phyloP scores from a whole-genome alignment of 2,329 filamentous ascomycete genomes.

The Microcyclospora pomicola region DNA sequence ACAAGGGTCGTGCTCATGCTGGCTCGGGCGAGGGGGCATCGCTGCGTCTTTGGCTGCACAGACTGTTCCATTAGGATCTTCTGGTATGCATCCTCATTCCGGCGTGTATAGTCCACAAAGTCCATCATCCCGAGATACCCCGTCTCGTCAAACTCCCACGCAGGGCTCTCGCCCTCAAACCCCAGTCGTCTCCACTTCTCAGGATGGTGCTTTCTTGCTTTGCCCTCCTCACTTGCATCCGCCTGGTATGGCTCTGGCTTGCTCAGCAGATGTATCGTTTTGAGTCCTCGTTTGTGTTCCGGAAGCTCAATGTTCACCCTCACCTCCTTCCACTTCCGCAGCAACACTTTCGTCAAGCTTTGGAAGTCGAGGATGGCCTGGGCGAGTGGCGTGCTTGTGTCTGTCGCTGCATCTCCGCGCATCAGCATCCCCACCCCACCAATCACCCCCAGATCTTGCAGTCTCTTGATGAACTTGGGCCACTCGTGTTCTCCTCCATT shows the following conservation, averaged over 20 bases:
- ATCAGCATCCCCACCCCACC: conserved; percentile 81
- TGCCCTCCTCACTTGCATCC: conserved; percentile 22
- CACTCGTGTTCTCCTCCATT: conserved; percentile 69
- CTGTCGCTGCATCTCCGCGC: conserved; percentile 84
- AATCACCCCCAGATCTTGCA: conserved; percentile 88
- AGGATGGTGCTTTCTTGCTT: conserved; percentile 54
- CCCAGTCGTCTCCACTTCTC: conserved; percentile 89
- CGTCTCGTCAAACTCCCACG: conserved; percentile 67
- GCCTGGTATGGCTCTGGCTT: conserved; percentile 42
- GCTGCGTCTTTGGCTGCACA: conserved; percentile 51
- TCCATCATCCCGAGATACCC: conserved; percentile 98
- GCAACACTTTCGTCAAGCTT: conserved; percentile 70
- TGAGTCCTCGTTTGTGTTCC: conserved; percentile 77
- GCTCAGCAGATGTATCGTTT: conserved; percentile 59
- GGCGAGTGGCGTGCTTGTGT: conserved; percentile 75
- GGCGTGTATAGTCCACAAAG: conserved; percentile 80
- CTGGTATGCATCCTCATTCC: conserved; percentile 83
- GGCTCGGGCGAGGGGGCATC: conserved; percentile 76
- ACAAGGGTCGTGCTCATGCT: conserved; percentile 78
- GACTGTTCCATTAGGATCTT: conserved; percentile 85
- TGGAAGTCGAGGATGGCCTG: conserved; percentile 89
- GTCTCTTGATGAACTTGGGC: conserved; percentile 84
- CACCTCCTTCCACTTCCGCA: conserved; percentile 74
- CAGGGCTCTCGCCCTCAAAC: conserved; percentile 81
- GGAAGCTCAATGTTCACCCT: conserved; percentile 71